A percentile compares a stretch with the other conserved stretches of the same genome.
These are phyloP conservation scores for Monilinia aucupariae DNA, from an alignment of 2,329 filamentous ascomycete genomes.

Conservation along the genomic window DNA sequence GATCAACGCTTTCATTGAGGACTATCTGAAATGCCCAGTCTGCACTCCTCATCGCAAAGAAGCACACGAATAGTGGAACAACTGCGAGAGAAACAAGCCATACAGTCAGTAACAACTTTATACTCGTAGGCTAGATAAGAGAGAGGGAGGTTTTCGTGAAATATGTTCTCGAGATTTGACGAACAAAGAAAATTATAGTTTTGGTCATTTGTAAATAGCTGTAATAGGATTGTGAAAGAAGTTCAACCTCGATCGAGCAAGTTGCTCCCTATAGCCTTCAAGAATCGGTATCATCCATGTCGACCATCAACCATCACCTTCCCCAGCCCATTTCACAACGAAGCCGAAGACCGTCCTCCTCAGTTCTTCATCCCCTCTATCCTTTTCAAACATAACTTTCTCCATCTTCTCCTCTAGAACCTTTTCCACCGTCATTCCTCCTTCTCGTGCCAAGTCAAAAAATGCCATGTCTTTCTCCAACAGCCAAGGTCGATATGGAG, in stretches of 20 bases:
- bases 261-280: not conserved
- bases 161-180: not conserved
- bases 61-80: not conserved
- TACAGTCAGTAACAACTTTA: too few species aligned
- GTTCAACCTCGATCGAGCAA: not conserved
- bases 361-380: constrained; percentile 76
- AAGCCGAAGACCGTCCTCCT: constrained; percentile 62
- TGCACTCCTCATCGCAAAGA: not conserved
- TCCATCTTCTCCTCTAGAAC: constrained; percentile 78
- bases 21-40: not conserved
- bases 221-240: too few species aligned
- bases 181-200: constrained; percentile 3
- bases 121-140: not conserved
- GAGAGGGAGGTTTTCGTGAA: not conserved
- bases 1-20: not conserved
- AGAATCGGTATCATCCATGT: not conserved
- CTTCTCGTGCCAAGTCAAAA: constrained; percentile 68
- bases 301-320: not conserved
- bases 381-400: constrained; percentile 81
- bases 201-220: not conserved
- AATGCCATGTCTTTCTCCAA: constrained; percentile 78
- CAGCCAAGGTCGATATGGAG: constrained; percentile 88
- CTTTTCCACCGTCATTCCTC: constrained; percentile 72
- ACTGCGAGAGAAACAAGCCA: not conserved
- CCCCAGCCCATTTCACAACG: constrained; percentile 29